Percentiles rank a stretch among this genome's conserved stretches.
Conservation (phyloP, 257 asterid genomes). For the Nyctanthes arbortristis region DNA sequence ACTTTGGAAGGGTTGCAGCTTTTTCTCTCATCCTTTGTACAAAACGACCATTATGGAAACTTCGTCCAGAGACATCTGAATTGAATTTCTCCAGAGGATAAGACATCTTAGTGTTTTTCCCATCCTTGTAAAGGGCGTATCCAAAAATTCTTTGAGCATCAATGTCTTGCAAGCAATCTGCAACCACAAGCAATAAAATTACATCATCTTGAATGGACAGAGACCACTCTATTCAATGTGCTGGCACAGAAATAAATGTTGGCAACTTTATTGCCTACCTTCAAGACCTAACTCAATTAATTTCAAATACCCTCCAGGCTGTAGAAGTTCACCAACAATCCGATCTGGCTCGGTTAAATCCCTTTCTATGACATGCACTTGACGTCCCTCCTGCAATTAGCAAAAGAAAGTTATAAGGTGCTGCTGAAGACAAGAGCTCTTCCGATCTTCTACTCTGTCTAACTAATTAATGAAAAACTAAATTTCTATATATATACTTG, state of each 20-base stretch:
- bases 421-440: background rate
- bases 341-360: conserved; percentile 34
- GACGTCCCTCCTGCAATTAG: conserved; percentile 31
- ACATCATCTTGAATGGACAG: background rate
- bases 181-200: background rate
- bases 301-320: conserved; percentile 40
- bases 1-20: conserved; percentile 29
- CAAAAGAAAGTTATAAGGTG: background rate
- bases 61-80: conserved; percentile 24
- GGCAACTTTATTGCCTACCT: conserved; percentile 18
- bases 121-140: conserved; percentile 29
- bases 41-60: conserved; percentile 33
- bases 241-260: background rate
- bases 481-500: background rate
- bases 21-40: conserved; percentile 27
- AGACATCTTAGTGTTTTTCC: conserved; percentile 8
- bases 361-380: conserved; percentile 37
- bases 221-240: background rate
- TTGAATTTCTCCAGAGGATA: conserved; percentile 22
- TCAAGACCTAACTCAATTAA: conserved; percentile 36
- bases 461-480: too few species aligned
- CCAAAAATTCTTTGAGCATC: conserved; percentile 28
- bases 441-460: too few species aligned
- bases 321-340: conserved; percentile 39
- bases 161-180: conserved; percentile 28